Evolutionary conservation across 805 yeast genomes (phyloP).

Genomic region (Naumovozyma castellii): DNA sequence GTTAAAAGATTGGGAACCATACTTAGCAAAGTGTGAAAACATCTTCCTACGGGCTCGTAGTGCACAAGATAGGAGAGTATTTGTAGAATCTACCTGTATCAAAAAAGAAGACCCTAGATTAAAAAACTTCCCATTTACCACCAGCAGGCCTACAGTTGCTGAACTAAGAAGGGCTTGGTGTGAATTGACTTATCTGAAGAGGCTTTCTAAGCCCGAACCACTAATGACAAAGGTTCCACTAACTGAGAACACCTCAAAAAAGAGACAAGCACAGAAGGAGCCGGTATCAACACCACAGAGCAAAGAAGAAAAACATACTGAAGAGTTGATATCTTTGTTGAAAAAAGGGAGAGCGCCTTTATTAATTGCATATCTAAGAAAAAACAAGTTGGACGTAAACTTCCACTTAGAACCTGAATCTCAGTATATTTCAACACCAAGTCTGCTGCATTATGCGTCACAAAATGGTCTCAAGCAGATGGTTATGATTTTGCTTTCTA

Average conservation of each 20-base stretch:
- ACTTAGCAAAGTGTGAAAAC: constrained; percentile 51
- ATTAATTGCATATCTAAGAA: constrained; percentile 49
- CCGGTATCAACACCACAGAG: constrained; percentile 9
- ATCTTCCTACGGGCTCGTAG: constrained; percentile 81
- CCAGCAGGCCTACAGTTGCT: constrained; percentile 72
- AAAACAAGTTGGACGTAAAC: constrained; percentile 46
- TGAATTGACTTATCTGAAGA: constrained; percentile 51
- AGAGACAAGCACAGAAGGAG: constrained; percentile 1
- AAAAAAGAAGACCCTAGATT: constrained; percentile 51
- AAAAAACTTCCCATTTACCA: constrained; percentile 74
- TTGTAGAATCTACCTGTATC: constrained; percentile 53
- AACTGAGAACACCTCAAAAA: constrained; percentile 8
- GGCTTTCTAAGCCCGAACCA: constrained; percentile 46
- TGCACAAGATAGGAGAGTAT: constrained; percentile 47
- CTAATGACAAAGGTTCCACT: constrained; percentile 20
- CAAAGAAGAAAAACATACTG: constrained; percentile 42
- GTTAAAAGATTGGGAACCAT: constrained; percentile 52
- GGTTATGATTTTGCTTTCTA: constrained; percentile 49
- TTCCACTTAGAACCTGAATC: constrained; percentile 46
- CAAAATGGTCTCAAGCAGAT: constrained; percentile 57
- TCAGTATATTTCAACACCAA: constrained; percentile 51
- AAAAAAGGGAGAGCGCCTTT: constrained; percentile 74
- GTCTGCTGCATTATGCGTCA: constrained; percentile 71
- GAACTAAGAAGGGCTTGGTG: constrained; percentile 83
- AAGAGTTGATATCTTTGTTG: constrained; percentile 48